Conservation (phyloP, 139 green algal species). For the Chlorella sp. region DNA sequence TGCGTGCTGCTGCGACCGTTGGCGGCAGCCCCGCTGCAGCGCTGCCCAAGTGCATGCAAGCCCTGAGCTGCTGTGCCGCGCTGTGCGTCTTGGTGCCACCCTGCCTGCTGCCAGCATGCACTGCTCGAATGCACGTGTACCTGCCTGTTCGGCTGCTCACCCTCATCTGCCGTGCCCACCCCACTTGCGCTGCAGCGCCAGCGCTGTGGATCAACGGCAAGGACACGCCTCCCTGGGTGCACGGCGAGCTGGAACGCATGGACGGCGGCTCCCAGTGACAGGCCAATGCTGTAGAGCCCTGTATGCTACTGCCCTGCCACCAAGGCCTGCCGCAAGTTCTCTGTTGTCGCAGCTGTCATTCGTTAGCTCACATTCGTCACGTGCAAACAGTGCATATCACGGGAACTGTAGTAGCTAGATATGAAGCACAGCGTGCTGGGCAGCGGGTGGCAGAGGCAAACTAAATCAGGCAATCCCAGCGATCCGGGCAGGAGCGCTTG, state of each 20-base stretch:
- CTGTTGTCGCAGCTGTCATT: neutral
- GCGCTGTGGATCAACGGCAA: slow-evolving; percentile 41
- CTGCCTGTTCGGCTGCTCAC: too few relatives aligned
- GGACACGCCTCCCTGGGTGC: slow-evolving; percentile 34
- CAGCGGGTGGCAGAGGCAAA: too few relatives aligned
- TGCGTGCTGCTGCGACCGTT: neutral
- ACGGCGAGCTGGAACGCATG: slow-evolving; percentile 28
- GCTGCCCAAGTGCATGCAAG: neutral
- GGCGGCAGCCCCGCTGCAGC: neutral
- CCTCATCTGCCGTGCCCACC: neutral
- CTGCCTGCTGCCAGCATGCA: neutral
- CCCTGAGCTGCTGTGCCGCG: too few relatives aligned
- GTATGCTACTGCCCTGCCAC: neutral
- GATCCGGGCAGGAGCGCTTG: too few relatives aligned
- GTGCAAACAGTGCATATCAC: neutral
- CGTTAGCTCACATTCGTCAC: too few relatives aligned
- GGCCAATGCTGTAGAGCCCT: neutral
- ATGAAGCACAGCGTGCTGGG: neutral
- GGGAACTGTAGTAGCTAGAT: neutral
- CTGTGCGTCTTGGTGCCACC: neutral
- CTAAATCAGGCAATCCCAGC: too few relatives aligned
- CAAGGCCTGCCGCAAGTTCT: neutral
- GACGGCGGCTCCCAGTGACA: neutral
- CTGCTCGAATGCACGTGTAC: too few relatives aligned
- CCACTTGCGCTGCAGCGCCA: slow-evolving; percentile 8